Percentiles rank a stretch among this genome's conserved stretches.
phyloP scores from a whole-genome alignment of 192 early-diverging fungal species.

The Coemansia sp. region DNA sequence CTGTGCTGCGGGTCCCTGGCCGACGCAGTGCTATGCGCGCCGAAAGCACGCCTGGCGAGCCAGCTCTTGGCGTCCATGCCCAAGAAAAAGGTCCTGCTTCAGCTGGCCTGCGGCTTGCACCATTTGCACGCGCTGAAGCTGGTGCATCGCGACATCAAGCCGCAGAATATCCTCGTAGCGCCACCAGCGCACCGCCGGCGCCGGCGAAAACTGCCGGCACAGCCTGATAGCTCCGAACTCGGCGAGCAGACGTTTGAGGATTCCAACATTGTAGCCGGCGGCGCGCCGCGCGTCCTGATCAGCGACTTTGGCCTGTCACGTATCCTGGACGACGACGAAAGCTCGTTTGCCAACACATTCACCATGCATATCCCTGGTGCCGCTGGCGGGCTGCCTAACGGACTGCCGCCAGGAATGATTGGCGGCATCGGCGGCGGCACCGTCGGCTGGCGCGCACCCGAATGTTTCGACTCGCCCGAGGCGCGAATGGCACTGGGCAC shows the following conservation, averaged over 20 bases:
- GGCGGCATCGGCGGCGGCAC: conserved; percentile 70
- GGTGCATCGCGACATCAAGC: conserved; percentile 98
- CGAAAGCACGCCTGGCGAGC: conserved; percentile 24
- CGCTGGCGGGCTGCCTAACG: conserved; percentile 9
- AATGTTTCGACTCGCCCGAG: conserved; percentile 61
- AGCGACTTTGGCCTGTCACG: conserved; percentile 97
- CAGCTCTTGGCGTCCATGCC: conserved; percentile 53
- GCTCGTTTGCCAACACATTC: conserved; percentile 89
- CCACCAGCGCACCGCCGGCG: conserved; percentile 53
- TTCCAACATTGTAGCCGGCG: conserved; percentile 24
- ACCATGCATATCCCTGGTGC: conserved; percentile 44
- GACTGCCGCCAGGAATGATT: conserved; percentile 36
- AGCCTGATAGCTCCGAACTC: not conserved
- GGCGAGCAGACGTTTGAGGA: conserved; percentile 14
- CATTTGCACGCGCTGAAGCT: conserved; percentile 92
- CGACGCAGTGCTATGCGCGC: conserved; percentile 74
- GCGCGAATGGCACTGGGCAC: conserved; percentile 13
- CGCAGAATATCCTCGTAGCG: conserved; percentile 87
- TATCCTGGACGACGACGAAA: conserved; percentile 89
- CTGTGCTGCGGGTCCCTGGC: conserved; percentile 83
- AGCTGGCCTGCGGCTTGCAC: conserved; percentile 80
- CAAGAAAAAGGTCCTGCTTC: conserved; percentile 65
- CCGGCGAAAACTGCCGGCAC: not conserved
- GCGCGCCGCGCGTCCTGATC: conserved; percentile 70
- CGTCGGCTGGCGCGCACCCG: conserved; percentile 95